A percentile compares a stretch with the other conserved stretches of the same genome.
These are phyloP conservation scores for Alternaria angustiovoidea DNA, from an alignment of 2,329 filamentous ascomycete species.

Conservation along the genomic window DNA sequence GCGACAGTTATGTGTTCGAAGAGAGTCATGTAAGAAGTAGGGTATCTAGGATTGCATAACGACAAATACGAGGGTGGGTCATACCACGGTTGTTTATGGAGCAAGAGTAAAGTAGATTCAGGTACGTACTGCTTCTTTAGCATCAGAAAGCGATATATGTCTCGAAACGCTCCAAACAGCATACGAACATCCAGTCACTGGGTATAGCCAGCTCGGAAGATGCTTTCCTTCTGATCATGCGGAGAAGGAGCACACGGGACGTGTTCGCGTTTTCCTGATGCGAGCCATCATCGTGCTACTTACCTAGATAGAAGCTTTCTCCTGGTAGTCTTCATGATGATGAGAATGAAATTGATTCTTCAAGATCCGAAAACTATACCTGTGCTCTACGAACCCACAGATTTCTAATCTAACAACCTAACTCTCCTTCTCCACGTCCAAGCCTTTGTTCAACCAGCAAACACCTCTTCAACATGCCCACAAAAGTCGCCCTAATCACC, in stretches of 20 bases:
- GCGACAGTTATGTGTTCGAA: too few relatives aligned
- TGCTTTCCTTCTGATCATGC: slow-evolving; percentile 1
- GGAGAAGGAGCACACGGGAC: slow-evolving; percentile 21
- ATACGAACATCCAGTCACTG: background rate
- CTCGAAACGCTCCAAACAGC: background rate
- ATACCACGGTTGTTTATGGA: background rate
- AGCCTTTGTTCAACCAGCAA: background rate
- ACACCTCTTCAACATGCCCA: slow-evolving; percentile 14
- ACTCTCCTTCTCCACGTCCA: background rate
- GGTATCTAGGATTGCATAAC: background rate
- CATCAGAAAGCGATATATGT: too few relatives aligned
- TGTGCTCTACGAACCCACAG: too few relatives aligned
- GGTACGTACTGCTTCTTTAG: background rate
- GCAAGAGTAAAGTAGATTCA: background rate
- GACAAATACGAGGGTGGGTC: background rate
- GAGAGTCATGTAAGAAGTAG: background rate
- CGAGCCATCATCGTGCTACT: background rate
- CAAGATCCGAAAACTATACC: too few relatives aligned
- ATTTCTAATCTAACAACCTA: too few relatives aligned
- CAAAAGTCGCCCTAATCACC: slow-evolving; percentile 71
- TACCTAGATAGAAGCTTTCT: background rate
- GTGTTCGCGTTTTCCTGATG: background rate
- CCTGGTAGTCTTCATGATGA: too few relatives aligned
- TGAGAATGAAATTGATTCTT: background rate
- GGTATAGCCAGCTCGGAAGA: slow-evolving; percentile 2